Percentiles rank a stretch among this genome's conserved stretches.
phyloP scores from a whole-genome alignment of 495 filamentous ascomycete species.

The Annulohypoxylon maeteangense region DNA sequence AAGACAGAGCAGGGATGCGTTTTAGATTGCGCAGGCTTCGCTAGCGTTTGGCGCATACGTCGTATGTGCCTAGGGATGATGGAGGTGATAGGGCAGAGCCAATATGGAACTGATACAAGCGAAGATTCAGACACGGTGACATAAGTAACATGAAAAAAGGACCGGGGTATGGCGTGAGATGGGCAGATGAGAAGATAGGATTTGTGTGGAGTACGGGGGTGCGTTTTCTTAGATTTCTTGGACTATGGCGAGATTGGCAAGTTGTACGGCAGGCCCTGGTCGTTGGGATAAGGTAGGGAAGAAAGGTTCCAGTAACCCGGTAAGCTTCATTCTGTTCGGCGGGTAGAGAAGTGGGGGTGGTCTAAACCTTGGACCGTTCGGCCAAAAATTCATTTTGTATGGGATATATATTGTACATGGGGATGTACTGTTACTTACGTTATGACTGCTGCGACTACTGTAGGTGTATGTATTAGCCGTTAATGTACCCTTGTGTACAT shows the following conservation, averaged over 20 bases:
- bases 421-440: conserved; percentile 2
- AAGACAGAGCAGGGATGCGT: conserved; percentile 19
- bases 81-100: background rate
- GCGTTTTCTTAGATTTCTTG: conserved; percentile 2
- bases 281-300: conserved; percentile 42
- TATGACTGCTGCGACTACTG: background rate
- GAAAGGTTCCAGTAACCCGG: conserved; percentile 43
- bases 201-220: conserved; percentile 1
- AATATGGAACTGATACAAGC: conserved; percentile 12
- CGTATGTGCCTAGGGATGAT: conserved; percentile 5
- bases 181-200: background rate
- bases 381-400: background rate
- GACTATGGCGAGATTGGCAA: background rate
- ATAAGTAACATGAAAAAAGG: background rate
- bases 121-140: conserved; percentile 11
- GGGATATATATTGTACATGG: conserved; percentile 5
- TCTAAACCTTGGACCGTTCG: conserved; percentile 11
- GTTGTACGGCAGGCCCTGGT: conserved; percentile 29
- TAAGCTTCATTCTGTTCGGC: conserved; percentile 19
- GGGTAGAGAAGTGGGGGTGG: conserved; percentile 23
- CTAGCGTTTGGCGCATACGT: conserved; percentile 7
- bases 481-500: background rate
- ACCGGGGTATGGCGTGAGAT: background rate
- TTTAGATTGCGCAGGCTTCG: conserved; percentile 22
- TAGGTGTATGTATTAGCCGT: too few species aligned